Percentiles rank a stretch among this genome's conserved stretches.
Evolutionary conservation across 306 rosid genomes (phyloP).

Genomic region (Casuarina equisetifolia): DNA sequence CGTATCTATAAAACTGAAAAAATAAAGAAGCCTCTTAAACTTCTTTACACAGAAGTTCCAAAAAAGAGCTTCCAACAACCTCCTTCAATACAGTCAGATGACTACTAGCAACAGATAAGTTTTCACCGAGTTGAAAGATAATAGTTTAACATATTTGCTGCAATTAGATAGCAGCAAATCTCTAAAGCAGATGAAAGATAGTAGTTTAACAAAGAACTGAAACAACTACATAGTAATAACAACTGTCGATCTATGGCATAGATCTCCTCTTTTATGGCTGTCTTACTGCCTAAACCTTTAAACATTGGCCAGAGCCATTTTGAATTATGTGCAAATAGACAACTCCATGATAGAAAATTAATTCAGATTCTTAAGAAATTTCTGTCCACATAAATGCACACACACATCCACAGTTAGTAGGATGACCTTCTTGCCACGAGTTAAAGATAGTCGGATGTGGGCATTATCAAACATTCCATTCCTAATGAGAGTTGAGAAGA

Average conservation of each 20-base stretch:
- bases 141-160: neutral
- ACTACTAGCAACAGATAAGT: neutral
- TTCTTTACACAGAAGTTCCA: neutral
- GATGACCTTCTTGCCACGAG: constrained; percentile 78
- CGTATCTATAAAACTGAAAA: neutral
- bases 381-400: neutral
- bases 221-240: neutral
- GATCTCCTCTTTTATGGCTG: neutral
- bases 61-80: neutral
- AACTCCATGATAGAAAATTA: constrained; percentile 5
- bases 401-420: constrained; percentile 9
- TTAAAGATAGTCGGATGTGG: constrained; percentile 76
- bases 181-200: neutral
- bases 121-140: neutral
- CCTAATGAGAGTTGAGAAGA: constrained; percentile 69
- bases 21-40: neutral
- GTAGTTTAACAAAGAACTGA: neutral
- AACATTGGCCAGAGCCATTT: neutral
- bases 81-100: neutral
- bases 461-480: constrained; percentile 84
- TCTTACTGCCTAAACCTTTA: constrained; percentile 1
- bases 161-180: neutral
- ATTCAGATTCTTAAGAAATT: neutral
- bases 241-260: neutral
- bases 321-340: neutral